Evolutionary conservation across 2,329 filamentous ascomycete species (phyloP).

Genomic region (Fusarium humuli): DNA sequence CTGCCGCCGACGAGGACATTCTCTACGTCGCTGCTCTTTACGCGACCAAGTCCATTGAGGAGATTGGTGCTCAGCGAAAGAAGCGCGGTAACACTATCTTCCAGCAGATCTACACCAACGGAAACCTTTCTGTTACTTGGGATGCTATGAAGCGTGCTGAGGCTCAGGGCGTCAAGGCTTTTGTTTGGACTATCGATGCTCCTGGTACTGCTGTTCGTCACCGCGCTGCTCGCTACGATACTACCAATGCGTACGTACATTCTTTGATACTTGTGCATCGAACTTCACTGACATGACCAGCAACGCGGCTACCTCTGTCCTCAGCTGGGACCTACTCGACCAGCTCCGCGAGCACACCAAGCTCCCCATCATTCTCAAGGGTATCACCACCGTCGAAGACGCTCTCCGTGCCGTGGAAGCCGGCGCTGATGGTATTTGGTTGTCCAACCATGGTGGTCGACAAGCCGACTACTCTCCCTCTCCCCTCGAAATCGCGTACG

Average conservation of each 20-base stretch:
- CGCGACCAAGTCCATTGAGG: slow-evolving; percentile 51
- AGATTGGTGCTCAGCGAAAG: slow-evolving; percentile 46
- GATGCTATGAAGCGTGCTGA: slow-evolving; percentile 50
- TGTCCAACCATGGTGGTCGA: slow-evolving; percentile 58
- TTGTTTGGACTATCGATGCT: slow-evolving; percentile 54
- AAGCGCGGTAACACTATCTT: slow-evolving; percentile 49
- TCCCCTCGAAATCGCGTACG: slow-evolving; percentile 43
- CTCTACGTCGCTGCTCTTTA: slow-evolving; percentile 57
- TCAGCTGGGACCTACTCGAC: slow-evolving; percentile 46
- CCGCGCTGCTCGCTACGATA: slow-evolving; percentile 45
- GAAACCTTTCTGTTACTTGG: slow-evolving; percentile 51
- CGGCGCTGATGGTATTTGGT: slow-evolving; percentile 53
- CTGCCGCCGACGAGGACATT: slow-evolving; percentile 58
- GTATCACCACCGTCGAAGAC: slow-evolving; percentile 54
- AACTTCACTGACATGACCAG: background rate
- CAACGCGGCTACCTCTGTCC: slow-evolving; percentile 39
- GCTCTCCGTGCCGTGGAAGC: slow-evolving; percentile 50
- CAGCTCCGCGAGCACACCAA: slow-evolving; percentile 49
- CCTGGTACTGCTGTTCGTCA: slow-evolving; percentile 41
- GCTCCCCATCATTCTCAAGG: slow-evolving; percentile 55
- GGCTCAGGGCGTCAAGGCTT: slow-evolving; percentile 51
- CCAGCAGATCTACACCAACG: slow-evolving; percentile 52
- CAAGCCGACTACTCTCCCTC: slow-evolving; percentile 53
- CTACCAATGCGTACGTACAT: slow-evolving; percentile 43
- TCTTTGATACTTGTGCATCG: too few species aligned